phyloP scores from a whole-genome alignment of 2,329 filamentous ascomycete species.

The Colletotrichum sp. region DNA sequence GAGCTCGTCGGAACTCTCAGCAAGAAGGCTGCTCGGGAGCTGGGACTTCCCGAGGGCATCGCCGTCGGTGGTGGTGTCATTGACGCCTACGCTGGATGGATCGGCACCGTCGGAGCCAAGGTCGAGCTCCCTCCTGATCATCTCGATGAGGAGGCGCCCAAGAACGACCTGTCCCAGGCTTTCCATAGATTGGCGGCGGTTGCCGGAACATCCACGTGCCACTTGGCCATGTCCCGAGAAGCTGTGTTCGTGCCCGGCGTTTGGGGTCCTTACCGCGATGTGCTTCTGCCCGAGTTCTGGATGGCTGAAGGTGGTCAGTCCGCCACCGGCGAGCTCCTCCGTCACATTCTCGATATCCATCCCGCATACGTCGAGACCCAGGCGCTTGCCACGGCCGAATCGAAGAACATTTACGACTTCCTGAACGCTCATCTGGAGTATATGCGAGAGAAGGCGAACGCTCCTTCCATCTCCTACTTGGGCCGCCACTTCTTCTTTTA shows the following conservation, averaged over 20 bases:
- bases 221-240: constrained; percentile 92
- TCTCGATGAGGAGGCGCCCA: constrained; percentile 69
- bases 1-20: constrained; percentile 88
- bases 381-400: constrained; percentile 80
- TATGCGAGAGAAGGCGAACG: constrained; percentile 70
- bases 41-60: constrained; percentile 86
- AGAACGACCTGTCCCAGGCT: constrained; percentile 89
- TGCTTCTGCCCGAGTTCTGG: constrained; percentile 91
- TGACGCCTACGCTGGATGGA: constrained; percentile 98
- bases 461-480: constrained; percentile 83
- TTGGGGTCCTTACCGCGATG: constrained; percentile 97
- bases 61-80: constrained; percentile 96
- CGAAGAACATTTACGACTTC: constrained; percentile 93
- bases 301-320: constrained; percentile 97
- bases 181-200: constrained; percentile 93
- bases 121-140: constrained; percentile 66
- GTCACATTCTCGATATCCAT: constrained; percentile 94
- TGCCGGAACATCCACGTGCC: constrained; percentile 95
- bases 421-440: constrained; percentile 86
- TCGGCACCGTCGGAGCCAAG: constrained; percentile 97
- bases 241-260: constrained; percentile 95
- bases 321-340: constrained; percentile 91
- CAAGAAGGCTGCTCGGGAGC: constrained; percentile 80
- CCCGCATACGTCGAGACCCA: constrained; percentile 84
- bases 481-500: constrained; percentile 98